Conservation (phyloP, 768 basidiomycete genomes). For the Pleurotus giganteus region DNA sequence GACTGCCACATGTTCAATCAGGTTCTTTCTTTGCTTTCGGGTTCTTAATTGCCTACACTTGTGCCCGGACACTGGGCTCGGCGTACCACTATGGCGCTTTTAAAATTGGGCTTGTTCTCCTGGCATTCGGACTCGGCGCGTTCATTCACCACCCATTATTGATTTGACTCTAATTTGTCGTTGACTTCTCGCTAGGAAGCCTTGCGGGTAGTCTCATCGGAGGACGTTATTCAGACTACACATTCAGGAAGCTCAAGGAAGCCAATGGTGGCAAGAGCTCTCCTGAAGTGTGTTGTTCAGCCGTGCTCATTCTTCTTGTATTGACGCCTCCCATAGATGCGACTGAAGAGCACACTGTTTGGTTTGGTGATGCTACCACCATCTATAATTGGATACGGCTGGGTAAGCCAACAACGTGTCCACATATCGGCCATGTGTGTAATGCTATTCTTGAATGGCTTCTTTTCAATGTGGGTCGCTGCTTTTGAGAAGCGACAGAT, state of each 20-base stretch:
- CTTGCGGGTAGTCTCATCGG: constrained; percentile 42
- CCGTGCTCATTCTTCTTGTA: not conserved
- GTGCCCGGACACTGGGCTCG: constrained; percentile 62
- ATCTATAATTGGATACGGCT: constrained; percentile 67
- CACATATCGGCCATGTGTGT: constrained; percentile 70
- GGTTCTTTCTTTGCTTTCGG: constrained; percentile 71
- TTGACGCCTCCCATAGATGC: constrained; percentile 49
- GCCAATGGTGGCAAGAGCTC: constrained; percentile 40
- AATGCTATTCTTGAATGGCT: constrained; percentile 70
- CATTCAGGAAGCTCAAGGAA: constrained; percentile 33
- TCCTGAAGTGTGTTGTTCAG: constrained; percentile 57
- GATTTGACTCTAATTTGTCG: not conserved
- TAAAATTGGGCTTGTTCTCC: constrained; percentile 71
- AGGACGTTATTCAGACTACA: constrained; percentile 43
- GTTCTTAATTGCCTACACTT: constrained; percentile 73
- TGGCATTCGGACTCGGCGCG: constrained; percentile 70
- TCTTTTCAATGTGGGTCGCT: constrained; percentile 63
- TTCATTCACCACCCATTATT: constrained; percentile 2
- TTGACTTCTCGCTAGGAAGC: constrained; percentile 32
- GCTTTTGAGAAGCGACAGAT: not conserved
- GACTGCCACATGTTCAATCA: constrained; percentile 18
- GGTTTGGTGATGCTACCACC: constrained; percentile 61
- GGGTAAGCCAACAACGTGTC: constrained; percentile 64
- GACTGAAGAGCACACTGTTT: constrained; percentile 58
- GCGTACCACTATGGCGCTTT: constrained; percentile 69